phyloP scores from a whole-genome alignment of 2,329 filamentous ascomycete genomes.

The Bipolaris sorokiniana region DNA sequence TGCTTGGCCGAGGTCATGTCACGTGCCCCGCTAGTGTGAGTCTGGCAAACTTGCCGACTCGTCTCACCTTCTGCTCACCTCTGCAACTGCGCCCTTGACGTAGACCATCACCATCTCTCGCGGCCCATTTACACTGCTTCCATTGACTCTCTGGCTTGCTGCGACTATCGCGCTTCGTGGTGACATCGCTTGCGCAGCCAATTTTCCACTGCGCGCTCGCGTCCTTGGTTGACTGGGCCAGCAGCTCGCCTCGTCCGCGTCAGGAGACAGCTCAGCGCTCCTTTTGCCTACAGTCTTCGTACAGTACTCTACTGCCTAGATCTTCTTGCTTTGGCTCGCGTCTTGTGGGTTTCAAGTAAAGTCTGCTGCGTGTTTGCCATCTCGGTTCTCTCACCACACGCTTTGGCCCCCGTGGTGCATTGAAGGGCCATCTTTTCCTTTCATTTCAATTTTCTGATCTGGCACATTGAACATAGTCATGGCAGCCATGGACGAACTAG shows the following conservation, averaged over 20 bases:
- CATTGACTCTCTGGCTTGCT: conserved; percentile 28
- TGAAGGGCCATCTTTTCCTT: conserved; percentile 21
- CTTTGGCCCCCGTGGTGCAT: conserved; percentile 13
- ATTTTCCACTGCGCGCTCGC: conserved; percentile 31
- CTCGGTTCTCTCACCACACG: conserved; percentile 25
- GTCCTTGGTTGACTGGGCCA: conserved; percentile 32
- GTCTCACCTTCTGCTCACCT: conserved; percentile 22
- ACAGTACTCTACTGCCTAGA: conserved; percentile 30
- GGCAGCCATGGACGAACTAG: conserved; percentile 88
- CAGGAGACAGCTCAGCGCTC: conserved; percentile 30
- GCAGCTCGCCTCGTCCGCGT: conserved; percentile 28
- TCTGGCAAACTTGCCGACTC: conserved; percentile 23
- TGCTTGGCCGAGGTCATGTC: conserved; percentile 8
- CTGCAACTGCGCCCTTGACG: conserved; percentile 26
- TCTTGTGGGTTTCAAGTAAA: conserved; percentile 36
- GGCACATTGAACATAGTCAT: conserved; percentile 46
- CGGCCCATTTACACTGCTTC: conserved; percentile 25
- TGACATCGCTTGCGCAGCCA: conserved; percentile 28
- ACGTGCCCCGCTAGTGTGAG: conserved; percentile 23
- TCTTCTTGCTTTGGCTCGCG: conserved; percentile 27
- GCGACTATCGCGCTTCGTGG: conserved; percentile 26
- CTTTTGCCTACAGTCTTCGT: conserved; percentile 31
- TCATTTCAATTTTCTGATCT: conserved; percentile 28
- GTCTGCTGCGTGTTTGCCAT: conserved; percentile 33
- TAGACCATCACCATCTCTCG: conserved; percentile 27